Percentiles rank a stretch among this genome's conserved stretches.
phyloP scores from a whole-genome alignment of 129 eudicot species.

The Rutidosis leptorrhynchoides region DNA sequence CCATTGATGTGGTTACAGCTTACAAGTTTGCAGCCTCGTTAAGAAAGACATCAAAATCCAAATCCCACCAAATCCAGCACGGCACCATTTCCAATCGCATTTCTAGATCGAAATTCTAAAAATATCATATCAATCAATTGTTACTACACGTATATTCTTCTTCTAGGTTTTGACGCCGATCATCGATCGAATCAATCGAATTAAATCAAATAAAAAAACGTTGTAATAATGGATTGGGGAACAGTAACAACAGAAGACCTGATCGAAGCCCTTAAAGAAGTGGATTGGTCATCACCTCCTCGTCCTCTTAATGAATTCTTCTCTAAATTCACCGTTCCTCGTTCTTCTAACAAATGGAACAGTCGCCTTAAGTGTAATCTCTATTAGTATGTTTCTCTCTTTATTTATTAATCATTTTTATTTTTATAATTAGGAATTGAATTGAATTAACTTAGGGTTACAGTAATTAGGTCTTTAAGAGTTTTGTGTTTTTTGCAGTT shows the following conservation, averaged over 20 bases:
- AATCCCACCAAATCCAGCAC: conserved; percentile 7
- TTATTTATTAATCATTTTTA: background rate
- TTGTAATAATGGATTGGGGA: conserved; percentile 81
- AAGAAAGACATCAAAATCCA: background rate
- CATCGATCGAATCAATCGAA: conserved; percentile 14
- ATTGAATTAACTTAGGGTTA: background rate
- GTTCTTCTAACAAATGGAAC: conserved; percentile 79
- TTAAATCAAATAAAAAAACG: background rate
- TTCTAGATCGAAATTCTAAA: conserved; percentile 9
- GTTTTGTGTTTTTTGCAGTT: conserved; percentile 53
- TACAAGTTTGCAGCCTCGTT: background rate
- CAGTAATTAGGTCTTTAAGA: background rate
- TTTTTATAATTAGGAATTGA: background rate
- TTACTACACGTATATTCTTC: background rate
- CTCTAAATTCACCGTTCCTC: conserved; percentile 87
- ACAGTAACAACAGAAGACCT: conserved; percentile 90
- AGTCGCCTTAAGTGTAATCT: conserved; percentile 99
- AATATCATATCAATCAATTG: background rate
- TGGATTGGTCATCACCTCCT: conserved; percentile 99
- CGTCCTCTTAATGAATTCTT: conserved; percentile 86
- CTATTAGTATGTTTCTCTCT: conserved; percentile 58
- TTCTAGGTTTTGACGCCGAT: background rate
- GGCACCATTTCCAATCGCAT: conserved; percentile 18
- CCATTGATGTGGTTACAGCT: no score
- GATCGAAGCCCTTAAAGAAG: conserved; percentile 89